Evolutionary conservation across 768 basidiomycete species (phyloP), one percentile per base, ranked within the genome.

Genomic region (Krasilnikovozyma curviuscula): DNA sequence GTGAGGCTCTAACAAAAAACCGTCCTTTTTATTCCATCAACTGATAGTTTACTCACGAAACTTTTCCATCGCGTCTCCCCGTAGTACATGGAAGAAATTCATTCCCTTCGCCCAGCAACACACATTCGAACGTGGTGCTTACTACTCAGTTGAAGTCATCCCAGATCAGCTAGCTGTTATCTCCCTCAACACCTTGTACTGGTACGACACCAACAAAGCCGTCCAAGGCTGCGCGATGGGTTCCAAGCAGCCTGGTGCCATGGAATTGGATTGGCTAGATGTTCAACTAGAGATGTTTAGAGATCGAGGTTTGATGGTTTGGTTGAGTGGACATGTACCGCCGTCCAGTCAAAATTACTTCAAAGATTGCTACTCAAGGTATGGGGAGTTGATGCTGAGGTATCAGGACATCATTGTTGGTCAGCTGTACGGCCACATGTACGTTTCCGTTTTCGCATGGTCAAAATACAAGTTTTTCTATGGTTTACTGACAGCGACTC

Each of bases 341-440:
- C 83, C 86, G 4, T 77, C 79, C 9, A 68, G 73, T 44, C 74
- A 74, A 8, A 80, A 79, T 61, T 89, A 80, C 63, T 86, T 79
- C 61, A 75, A 79, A 14, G 83, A 81, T 69, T 86, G 84, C 65
- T 56, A 69, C 73, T 79, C 83, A 48, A 51, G 63, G 39, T 67
- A 65, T 39, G 66, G 64, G 13, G 65, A 68, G 61, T 64, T 89
- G 41, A 71, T 79, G n/a, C 67, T 89, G 50, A 68, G 79, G 49
- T 89, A 73, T 64, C 84, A 86, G 60, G 84, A 86, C 59, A 83
- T 81, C 8, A 79, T 89, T 54, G 67, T 89, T 31, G 85, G 84
- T 1, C 82, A 84, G 65, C 65, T 88, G 28, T 88, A 70, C 55
- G 84, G 62, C 0, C 65, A 66, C 45, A 65, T 65, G 83, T 82